These are phyloP conservation scores for Xerocomus nothofagi DNA, from an alignment of 1,284 basidiomycete genomes.

Conservation along the genomic window DNA sequence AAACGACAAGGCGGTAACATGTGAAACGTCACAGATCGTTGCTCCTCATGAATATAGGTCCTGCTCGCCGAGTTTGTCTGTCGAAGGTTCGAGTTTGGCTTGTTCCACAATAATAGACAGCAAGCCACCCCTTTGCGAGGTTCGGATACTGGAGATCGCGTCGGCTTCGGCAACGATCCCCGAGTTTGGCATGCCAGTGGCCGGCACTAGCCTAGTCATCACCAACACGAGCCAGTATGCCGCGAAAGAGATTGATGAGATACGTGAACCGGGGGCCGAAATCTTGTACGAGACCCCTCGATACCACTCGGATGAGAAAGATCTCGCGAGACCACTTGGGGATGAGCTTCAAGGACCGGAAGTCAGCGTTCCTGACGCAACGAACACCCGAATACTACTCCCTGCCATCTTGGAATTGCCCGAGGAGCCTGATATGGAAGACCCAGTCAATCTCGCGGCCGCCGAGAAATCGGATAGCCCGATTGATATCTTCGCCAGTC, in stretches of 20 bases:
- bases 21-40: background rate
- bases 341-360: background rate
- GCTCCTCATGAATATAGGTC: background rate
- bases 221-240: background rate
- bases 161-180: background rate
- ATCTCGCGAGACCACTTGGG: background rate
- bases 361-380: background rate
- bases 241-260: background rate
- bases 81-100: background rate
- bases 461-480: background rate
- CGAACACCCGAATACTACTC: no score
- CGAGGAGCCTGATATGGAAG: background rate
- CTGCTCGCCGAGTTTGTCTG: background rate
- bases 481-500: background rate
- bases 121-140: background rate
- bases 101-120: background rate
- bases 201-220: background rate
- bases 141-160: background rate
- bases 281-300: slow-evolving; percentile 5
- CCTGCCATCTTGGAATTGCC: background rate
- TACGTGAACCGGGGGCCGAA: background rate
- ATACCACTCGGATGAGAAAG: no score
- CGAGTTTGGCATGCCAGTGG: background rate
- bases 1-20: background rate
- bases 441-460: no score